Percentiles rank a stretch among this genome's conserved stretches.
These are phyloP conservation scores for Conticribra guillardii DNA, from an alignment of 108 stramenopile species.

Conservation along the genomic window DNA sequence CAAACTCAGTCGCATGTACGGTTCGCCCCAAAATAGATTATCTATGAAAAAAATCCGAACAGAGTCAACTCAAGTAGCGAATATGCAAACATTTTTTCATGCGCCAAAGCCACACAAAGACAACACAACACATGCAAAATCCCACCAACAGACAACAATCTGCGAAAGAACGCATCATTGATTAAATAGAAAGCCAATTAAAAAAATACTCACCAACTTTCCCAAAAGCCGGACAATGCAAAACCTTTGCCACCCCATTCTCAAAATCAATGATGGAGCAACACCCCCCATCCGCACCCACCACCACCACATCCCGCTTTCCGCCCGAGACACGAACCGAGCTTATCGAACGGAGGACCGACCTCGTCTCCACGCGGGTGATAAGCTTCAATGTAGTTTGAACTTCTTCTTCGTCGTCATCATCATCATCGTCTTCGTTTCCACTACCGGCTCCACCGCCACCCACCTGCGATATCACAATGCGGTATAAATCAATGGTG, in stretches of 20 bases:
- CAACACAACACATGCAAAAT: background rate
- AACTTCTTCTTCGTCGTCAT: conserved; percentile 51
- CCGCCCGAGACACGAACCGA: conserved; percentile 83
- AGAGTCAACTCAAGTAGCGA: no score
- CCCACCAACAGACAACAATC: conserved; percentile 4
- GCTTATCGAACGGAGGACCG: conserved; percentile 70
- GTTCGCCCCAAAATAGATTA: no score
- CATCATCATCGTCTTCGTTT: conserved; percentile 45
- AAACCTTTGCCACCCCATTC: conserved; percentile 25
- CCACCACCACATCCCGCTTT: conserved; percentile 89
- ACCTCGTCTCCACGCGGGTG: conserved; percentile 73
- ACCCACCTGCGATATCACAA: conserved; percentile 31
- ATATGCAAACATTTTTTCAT: background rate
- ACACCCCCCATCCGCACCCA: conserved; percentile 91
- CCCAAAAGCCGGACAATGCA: conserved; percentile 61
- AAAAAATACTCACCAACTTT: conserved; percentile 67
- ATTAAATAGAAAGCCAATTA: no score
- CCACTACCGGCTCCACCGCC: background rate
- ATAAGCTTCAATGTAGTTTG: conserved; percentile 63
- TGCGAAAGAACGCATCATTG: conserved; percentile 8
- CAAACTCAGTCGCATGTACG: no score
- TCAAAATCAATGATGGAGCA: conserved; percentile 86
- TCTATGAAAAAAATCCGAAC: no score
- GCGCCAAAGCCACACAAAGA: background rate
- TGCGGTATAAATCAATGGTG: conserved; percentile 70